Conservation (phyloP, 352 stramenopile genomes). For the Saprolegnia diclina region DNA sequence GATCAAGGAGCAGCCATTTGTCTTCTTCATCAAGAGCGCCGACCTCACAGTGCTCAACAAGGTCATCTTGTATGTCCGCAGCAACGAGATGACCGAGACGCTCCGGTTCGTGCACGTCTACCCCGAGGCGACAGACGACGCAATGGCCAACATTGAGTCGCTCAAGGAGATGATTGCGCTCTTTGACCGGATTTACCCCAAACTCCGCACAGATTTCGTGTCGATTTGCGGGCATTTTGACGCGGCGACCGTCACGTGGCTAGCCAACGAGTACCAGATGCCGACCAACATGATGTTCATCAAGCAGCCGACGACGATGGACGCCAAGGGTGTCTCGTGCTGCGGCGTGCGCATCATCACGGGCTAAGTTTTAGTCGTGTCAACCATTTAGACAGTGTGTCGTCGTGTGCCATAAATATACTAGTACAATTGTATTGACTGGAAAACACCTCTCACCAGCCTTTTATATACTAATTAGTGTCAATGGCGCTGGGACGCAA, state of each 20-base stretch:
- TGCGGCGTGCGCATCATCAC: conserved; percentile 87
- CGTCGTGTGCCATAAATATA: too few relatives aligned
- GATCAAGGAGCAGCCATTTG: conserved; percentile 73
- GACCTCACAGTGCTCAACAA: conserved; percentile 90
- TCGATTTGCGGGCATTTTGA: conserved; percentile 49
- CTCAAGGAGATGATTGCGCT: conserved; percentile 49
- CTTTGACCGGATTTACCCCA: conserved; percentile 89
- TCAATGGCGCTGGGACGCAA: too few relatives aligned
- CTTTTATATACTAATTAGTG: too few relatives aligned
- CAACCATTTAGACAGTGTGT: conserved; percentile 3
- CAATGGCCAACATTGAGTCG: conserved; percentile 2
- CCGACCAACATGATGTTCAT: conserved; percentile 93
- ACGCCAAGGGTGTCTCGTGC: conserved; percentile 84
- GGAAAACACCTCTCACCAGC: too few relatives aligned
- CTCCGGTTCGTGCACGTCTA: conserved; percentile 86
- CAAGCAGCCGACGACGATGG: conserved; percentile 76
- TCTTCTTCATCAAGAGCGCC: conserved; percentile 89
- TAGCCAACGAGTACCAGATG: conserved; percentile 66
- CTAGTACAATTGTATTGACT: too few relatives aligned
- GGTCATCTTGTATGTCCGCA: conserved; percentile 89
- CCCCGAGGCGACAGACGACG: conserved; percentile 29
- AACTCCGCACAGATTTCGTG: conserved; percentile 85
- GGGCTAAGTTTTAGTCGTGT: conserved; percentile 29
- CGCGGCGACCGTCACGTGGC: conserved; percentile 75
- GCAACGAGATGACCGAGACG: conserved; percentile 89